phyloP scores from a whole-genome alignment of 768 basidiomycete genomes.

The Lactarius akahatsu region DNA sequence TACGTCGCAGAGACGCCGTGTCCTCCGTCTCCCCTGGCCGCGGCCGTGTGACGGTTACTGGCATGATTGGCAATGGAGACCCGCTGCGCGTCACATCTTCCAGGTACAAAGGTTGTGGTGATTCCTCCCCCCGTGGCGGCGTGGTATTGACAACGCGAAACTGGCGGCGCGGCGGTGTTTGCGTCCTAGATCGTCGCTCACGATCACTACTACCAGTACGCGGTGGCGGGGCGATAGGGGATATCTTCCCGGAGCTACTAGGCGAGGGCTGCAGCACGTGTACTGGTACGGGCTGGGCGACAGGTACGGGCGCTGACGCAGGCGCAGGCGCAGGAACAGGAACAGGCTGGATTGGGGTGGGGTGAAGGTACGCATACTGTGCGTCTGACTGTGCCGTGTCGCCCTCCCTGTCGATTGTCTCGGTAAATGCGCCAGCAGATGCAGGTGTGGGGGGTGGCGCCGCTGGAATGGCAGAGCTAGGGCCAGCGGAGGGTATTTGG shows the following conservation, averaged over 20 bases:
- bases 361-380: constrained; percentile 22
- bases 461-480: neutral
- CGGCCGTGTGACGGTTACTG: neutral
- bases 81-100: constrained; percentile 1
- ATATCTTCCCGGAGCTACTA: neutral
- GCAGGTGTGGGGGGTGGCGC: constrained; percentile 20
- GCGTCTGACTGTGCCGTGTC: constrained; percentile 12
- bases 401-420: neutral
- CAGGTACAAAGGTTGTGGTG: constrained; percentile 23
- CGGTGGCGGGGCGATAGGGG: neutral
- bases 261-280: neutral
- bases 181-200: constrained; percentile 7
- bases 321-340: constrained; percentile 7
- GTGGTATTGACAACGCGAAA: constrained; percentile 28
- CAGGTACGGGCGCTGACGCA: neutral
- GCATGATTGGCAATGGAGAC: constrained; percentile 18
- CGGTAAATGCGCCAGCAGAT: neutral
- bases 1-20: neutral
- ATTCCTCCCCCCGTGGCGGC: neutral
- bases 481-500: neutral
- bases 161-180: constrained; percentile 11
- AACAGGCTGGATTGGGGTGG: neutral
- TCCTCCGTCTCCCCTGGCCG: constrained; percentile 12
- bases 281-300: constrained; percentile 1
- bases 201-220: neutral